Evolutionary conservation across 495 filamentous ascomycete genomes (phyloP).

Genomic region (Physcia stellaris): DNA sequence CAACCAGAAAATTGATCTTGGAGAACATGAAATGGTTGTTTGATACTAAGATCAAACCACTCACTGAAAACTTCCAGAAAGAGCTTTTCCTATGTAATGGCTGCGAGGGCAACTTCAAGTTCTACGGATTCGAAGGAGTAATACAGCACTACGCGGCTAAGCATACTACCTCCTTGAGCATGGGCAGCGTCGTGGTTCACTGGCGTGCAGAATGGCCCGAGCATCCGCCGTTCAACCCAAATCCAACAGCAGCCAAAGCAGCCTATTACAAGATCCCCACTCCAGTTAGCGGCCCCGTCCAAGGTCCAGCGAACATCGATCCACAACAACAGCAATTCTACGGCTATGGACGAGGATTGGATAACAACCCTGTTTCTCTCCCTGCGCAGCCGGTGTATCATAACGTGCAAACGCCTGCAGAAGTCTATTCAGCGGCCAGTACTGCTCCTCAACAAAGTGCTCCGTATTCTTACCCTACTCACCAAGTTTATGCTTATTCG

Average conservation of each 20-base stretch:
- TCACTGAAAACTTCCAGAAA: slow-evolving; percentile 44
- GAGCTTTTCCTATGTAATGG: slow-evolving; percentile 64
- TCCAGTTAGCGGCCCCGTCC: slow-evolving; percentile 3
- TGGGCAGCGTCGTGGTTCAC: slow-evolving; percentile 53
- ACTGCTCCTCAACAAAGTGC: not conserved
- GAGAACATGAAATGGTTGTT: slow-evolving; percentile 82
- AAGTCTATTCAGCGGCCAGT: not conserved
- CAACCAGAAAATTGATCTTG: slow-evolving; percentile 46
- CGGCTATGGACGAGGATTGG: not conserved
- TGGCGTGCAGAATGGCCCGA: slow-evolving; percentile 74
- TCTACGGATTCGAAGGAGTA: slow-evolving; percentile 61
- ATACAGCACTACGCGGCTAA: slow-evolving; percentile 74
- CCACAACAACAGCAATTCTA: slow-evolving; percentile 1
- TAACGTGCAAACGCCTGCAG: not conserved
- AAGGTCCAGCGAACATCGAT: not conserved
- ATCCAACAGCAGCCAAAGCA: slow-evolving; percentile 31
- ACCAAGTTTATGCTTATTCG: not conserved
- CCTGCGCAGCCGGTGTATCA: not conserved
- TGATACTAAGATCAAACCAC: slow-evolving; percentile 56
- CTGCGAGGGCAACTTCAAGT: slow-evolving; percentile 46
- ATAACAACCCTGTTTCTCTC: not conserved
- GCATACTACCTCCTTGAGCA: slow-evolving; percentile 53
- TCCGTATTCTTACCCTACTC: not conserved
- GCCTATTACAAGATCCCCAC: slow-evolving; percentile 17
- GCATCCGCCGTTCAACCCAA: slow-evolving; percentile 50